Evolutionary conservation across 2,329 filamentous ascomycete genomes (phyloP).

Genomic region (Arachnomyces sp.): DNA sequence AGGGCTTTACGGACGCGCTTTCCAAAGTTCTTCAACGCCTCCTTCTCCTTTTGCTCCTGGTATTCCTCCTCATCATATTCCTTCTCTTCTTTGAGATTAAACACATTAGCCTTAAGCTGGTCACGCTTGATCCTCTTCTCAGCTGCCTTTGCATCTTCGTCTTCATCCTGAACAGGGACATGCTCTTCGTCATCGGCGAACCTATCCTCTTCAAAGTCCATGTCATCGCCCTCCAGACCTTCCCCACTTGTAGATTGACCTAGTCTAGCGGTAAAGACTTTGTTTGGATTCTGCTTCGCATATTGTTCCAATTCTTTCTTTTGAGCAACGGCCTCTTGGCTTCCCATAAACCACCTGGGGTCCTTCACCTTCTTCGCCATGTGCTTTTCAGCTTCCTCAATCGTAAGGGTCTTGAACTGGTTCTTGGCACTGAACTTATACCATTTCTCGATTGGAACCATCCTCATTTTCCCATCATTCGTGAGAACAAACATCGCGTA

Average conservation of each 20-base stretch:
- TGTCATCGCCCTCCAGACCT: slow-evolving; percentile 53
- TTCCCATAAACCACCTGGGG: slow-evolving; percentile 70
- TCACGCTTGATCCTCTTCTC: slow-evolving; percentile 67
- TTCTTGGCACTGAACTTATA: slow-evolving; percentile 55
- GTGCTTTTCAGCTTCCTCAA: slow-evolving; percentile 76
- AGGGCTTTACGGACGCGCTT: slow-evolving; percentile 74
- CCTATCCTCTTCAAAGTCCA: slow-evolving; percentile 61
- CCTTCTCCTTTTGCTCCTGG: slow-evolving; percentile 54
- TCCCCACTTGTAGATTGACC: slow-evolving; percentile 39
- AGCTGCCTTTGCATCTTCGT: slow-evolving; percentile 68
- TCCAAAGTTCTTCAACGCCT: slow-evolving; percentile 60
- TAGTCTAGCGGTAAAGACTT: slow-evolving; percentile 38
- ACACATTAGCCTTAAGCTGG: slow-evolving; percentile 80
- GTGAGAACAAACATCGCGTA: slow-evolving; percentile 73
- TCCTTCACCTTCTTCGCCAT: slow-evolving; percentile 72
- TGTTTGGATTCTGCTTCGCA: slow-evolving; percentile 34
- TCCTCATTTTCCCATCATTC: slow-evolving; percentile 61
- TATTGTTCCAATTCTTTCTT: slow-evolving; percentile 54
- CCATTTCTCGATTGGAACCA: slow-evolving; percentile 92
- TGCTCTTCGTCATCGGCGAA: slow-evolving; percentile 88
- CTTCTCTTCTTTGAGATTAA: slow-evolving; percentile 66
- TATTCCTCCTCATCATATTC: slow-evolving; percentile 61
- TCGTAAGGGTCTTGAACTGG: slow-evolving; percentile 65
- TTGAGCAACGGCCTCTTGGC: slow-evolving; percentile 43
- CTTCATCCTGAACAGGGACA: slow-evolving; percentile 64